Conservation (phyloP, 495 filamentous ascomycete genomes). For the Hypoxylon lienhwacheense region DNA sequence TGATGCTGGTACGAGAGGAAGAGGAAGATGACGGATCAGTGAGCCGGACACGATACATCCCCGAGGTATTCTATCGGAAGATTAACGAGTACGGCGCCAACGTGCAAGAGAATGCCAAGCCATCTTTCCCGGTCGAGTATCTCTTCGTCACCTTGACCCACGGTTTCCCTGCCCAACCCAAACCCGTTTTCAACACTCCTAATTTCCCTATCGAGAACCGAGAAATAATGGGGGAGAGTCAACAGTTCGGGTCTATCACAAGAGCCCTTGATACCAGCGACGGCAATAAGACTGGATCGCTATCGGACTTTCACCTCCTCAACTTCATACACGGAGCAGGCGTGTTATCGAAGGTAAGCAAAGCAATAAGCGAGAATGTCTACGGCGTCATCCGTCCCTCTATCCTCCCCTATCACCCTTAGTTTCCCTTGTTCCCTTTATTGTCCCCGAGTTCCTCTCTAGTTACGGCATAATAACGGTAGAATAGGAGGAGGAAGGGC, state of each 20-base stretch:
- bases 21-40: slow-evolving; percentile 74
- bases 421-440: background rate
- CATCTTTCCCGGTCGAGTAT: slow-evolving; percentile 94
- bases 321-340: slow-evolving; percentile 80
- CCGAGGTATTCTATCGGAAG: slow-evolving; percentile 93
- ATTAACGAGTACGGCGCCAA: slow-evolving; percentile 97
- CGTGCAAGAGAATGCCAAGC: slow-evolving; percentile 96
- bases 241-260: slow-evolving; percentile 58
- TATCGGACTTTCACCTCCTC: slow-evolving; percentile 93
- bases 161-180: slow-evolving; percentile 82
- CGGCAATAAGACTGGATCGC: slow-evolving; percentile 49
- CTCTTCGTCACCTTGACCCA: slow-evolving; percentile 94
- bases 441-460: background rate
- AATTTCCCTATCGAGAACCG: slow-evolving; percentile 89
- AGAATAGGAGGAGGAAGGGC: slow-evolving; percentile 80
- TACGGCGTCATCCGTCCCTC: background rate
- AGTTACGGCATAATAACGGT: slow-evolving; percentile 12
- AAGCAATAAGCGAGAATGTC: too few species aligned
- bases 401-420: background rate
- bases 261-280: slow-evolving; percentile 45
- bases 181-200: slow-evolving; percentile 68
- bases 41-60: slow-evolving; percentile 85
- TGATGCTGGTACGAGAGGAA: slow-evolving; percentile 94
- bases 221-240: slow-evolving; percentile 77
- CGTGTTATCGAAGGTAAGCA: slow-evolving; percentile 75